Base-by-base conservation (phyloP, 2,329 filamentous ascomycete species). In the Graphilbum fragrans region DNA sequence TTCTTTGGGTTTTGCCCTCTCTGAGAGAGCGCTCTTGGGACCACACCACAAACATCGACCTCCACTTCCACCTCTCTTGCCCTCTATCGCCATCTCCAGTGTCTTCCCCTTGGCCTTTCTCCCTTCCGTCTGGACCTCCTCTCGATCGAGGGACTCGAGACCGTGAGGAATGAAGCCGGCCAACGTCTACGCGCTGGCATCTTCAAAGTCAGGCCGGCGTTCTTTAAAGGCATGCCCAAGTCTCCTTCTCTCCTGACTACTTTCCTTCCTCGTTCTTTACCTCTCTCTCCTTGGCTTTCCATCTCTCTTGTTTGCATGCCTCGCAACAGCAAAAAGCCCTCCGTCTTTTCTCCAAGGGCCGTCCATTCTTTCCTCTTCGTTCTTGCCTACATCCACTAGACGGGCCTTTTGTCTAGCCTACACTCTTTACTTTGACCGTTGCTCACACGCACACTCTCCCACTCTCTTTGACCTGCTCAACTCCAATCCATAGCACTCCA, bases 361-460 rank as follows among this genome's bases (percentile, higher is more conserved):
- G 29, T 31, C 29, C 29, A 31, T 31, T 31, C 29, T 31, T 31
- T 31, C 29, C 29, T 5, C 14, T 16, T 31, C 7, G 29, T 31
- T 31, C 29, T 31, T 31, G 29, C 29, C 12, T 31, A 14, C 14
- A 14, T 31, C 8, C 14, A 27, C 23, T n/a, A n/a, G n/a, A n/a
- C n/a, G n/a, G n/a, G 36, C 49, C 41, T 44, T 47, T 43, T 35
- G 44, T 31, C 29, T 14, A 9, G 35, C 43, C 47, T 16, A 7
- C 6, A 31, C 11, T 31, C 29, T 31, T 16, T 31, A 5, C n/a
- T 14, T 31, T 7, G n/a, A n/a, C n/a, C n/a, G n/a, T n/a, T n/a
- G n/a, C n/a, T n/a, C n/a, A n/a, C n/a, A n/a, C n/a, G n/a, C n/a
- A n/a, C n/a, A n/a, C n/a, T n/a, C n/a, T n/a, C n/a, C n/a, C n/a